These are phyloP conservation scores for Lanmaoa rubissima DNA, from an alignment of 768 basidiomycete species.

Conservation along the genomic window DNA sequence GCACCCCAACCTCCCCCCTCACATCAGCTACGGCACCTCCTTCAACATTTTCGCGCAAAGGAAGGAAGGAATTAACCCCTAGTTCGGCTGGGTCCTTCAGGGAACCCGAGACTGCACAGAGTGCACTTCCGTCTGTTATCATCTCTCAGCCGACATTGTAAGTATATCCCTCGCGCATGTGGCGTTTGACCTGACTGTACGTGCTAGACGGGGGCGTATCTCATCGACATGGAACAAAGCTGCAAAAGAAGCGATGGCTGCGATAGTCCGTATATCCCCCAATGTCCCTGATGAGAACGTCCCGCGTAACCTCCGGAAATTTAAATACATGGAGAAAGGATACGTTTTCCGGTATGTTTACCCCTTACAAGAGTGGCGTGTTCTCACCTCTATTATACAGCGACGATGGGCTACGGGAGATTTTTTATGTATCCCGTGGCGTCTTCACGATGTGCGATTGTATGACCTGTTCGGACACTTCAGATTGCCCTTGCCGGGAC, in stretches of 20 bases:
- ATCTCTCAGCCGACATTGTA: constrained; percentile 25
- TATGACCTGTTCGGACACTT: constrained; percentile 32
- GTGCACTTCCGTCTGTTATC: constrained; percentile 16
- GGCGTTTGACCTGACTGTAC: constrained; percentile 1
- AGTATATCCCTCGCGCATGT: background rate
- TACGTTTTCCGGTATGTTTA: constrained; percentile 46
- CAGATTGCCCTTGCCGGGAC: constrained; percentile 48
- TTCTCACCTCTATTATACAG: constrained; percentile 16
- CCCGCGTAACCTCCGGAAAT: constrained; percentile 42
- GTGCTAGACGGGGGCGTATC: constrained; percentile 24
- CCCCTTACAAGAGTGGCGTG: background rate
- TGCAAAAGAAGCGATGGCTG: constrained; percentile 28
- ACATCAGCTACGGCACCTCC: background rate
- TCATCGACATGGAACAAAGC: constrained; percentile 32
- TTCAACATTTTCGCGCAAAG: constrained; percentile 7
- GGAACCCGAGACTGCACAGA: background rate
- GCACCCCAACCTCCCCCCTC: constrained; percentile 9
- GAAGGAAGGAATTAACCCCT: background rate
- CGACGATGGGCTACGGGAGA: constrained; percentile 13
- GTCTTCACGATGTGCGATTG: constrained; percentile 48
- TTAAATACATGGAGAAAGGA: constrained; percentile 52
- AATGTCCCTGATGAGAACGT: constrained; percentile 36
- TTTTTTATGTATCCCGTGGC: constrained; percentile 28
- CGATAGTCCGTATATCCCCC: constrained; percentile 33
- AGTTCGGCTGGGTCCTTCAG: constrained; percentile 16